Percentiles rank a stretch among this genome's conserved stretches.
These are phyloP conservation scores for Prototheca stagnorum DNA, from an alignment of 163 green algal genomes.

Conservation along the genomic window DNA sequence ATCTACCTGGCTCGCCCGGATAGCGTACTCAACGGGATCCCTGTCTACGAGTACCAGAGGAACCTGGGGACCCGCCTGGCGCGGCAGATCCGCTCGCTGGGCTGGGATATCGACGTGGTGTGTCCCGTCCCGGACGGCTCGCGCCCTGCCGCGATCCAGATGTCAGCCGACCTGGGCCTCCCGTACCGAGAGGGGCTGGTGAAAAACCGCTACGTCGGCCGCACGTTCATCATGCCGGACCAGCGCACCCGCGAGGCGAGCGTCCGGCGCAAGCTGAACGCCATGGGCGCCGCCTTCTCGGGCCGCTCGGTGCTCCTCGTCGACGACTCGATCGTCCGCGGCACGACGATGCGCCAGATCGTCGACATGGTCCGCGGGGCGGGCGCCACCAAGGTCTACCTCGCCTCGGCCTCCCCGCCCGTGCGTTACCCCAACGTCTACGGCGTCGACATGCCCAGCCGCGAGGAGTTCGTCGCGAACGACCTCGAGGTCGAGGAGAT, in stretches of 20 bases:
- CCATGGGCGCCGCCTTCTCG: constrained; percentile 79
- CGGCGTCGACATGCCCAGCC: constrained; percentile 88
- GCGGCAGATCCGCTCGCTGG: constrained; percentile 14
- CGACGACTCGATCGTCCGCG: constrained; percentile 91
- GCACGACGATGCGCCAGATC: constrained; percentile 87
- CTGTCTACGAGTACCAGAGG: constrained; percentile 93
- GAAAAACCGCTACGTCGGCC: constrained; percentile 93
- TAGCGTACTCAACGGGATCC: constrained; percentile 79
- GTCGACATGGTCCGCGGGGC: constrained; percentile 73
- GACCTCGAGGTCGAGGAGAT: constrained; percentile 58
- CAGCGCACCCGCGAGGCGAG: constrained; percentile 54
- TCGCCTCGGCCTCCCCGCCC: constrained; percentile 68
- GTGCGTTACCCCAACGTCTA: constrained; percentile 93
- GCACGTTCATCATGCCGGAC: constrained; percentile 98
- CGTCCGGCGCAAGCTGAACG: constrained; percentile 88
- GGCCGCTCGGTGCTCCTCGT: constrained; percentile 83
- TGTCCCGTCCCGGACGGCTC: constrained; percentile 86
- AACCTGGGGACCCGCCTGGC: constrained; percentile 37
- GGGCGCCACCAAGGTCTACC: constrained; percentile 74
- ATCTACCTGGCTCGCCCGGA: constrained; percentile 87
- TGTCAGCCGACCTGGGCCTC: constrained; percentile 52
- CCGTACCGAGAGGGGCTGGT: constrained; percentile 83
- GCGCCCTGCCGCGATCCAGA: constrained; percentile 74
- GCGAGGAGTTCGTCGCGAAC: constrained; percentile 84
- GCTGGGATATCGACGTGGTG: constrained; percentile 83